Conservation (phyloP, 2,329 filamentous ascomycete genomes). For the Moelleriella libera region DNA sequence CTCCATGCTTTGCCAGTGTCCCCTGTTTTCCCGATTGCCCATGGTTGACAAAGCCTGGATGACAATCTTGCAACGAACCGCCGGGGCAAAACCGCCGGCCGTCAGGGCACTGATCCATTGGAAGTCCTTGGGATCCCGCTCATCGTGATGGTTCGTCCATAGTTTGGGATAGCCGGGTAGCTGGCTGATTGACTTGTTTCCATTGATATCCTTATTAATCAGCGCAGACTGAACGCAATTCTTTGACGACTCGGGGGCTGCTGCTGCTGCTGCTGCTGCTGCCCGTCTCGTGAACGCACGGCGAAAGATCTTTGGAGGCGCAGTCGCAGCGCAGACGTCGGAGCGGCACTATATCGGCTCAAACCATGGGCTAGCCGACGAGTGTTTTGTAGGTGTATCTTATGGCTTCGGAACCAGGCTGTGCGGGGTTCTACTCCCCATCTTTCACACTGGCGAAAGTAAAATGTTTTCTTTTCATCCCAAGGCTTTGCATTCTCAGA, state of each 20-base stretch:
- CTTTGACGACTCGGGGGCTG: neutral
- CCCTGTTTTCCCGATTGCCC: neutral
- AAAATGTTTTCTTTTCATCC: neutral
- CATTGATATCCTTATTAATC: neutral
- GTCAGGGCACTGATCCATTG: constrained; percentile 1
- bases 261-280: neutral
- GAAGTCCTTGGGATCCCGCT: neutral
- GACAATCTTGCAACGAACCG: constrained; percentile 3
- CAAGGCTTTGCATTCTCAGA: neutral
- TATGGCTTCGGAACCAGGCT: neutral
- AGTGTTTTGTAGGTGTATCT: neutral
- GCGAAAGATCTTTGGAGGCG: neutral
- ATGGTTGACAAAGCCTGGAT: constrained; percentile 2
- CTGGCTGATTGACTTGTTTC: constrained; percentile 2
- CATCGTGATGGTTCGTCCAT: neutral
- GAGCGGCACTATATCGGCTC: neutral
- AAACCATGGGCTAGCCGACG: neutral
- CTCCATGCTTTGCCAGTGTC: constrained; percentile 1
- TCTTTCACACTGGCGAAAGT: neutral
- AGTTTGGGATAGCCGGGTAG: neutral
- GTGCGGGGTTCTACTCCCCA: neutral
- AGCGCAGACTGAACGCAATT: neutral
- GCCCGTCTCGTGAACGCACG: neutral
- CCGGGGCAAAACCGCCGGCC: constrained; percentile 1
- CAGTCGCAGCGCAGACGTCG: neutral